Base-by-base conservation (phyloP, 2,329 filamentous ascomycete genomes). In the Aspergillus versicolor region DNA sequence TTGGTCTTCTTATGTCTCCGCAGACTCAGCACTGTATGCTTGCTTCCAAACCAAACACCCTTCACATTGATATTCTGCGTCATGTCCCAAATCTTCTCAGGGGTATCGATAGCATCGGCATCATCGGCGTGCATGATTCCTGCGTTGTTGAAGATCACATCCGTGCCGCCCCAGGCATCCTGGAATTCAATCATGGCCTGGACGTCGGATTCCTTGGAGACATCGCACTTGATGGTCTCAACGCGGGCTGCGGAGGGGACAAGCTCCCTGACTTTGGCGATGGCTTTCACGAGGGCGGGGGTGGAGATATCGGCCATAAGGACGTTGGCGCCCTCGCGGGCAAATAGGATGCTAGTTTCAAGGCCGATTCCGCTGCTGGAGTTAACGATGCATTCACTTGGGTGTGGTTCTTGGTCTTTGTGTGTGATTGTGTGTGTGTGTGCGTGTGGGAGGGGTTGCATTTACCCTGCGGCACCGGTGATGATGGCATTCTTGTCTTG, bases 21-120 rank as follows among this genome's bases (percentile, higher is more conserved):
- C 67, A 97, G 82, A 44, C 90, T 85, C 50, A 93, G 81, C 27
- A 97, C 87, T 6, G 92, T 91, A 74, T 96, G 91, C 82, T 96
- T 97, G 83, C 87, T 88, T 59, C 92, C 92, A 74, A 86, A 97
- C 92, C 92, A 96, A n/a, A 97, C 92, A 43, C 92, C 92, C 84
- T 97, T 97, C 75, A 96, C 92, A 76, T 97, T 97, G 81, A 96
- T 95, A 73, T 86, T 87, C 61, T 96, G 91, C 4, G 92, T 97
- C 64, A 96, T 79, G 69, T 97, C 91, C 92, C 92, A 97, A 79
- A 97, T 92, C 67, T 85, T 87, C 79, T 96, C 91, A 50, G 90
- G 87, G 1, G 92, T 96, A 73, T 88, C 84, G 72, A 95, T 80
- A 48, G 92, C 91, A 74, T 91, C 88, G 70, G 84, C 87, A 73